Conservation (phyloP, 1,284 basidiomycete genomes). For the Irpex sp. region DNA sequence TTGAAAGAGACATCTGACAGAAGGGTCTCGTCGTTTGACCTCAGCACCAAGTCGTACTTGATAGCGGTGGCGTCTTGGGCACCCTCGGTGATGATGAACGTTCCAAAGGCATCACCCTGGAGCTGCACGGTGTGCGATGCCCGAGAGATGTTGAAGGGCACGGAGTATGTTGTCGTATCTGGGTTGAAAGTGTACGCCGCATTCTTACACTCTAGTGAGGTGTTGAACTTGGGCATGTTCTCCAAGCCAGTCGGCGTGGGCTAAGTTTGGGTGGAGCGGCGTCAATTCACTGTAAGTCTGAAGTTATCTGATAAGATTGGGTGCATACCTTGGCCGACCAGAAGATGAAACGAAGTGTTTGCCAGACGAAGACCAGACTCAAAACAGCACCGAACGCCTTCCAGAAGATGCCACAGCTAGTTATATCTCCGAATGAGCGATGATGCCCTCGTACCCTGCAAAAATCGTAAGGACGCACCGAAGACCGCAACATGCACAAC, state of each 20-base stretch:
- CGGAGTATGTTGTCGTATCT: constrained; percentile 30
- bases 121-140: constrained; percentile 10
- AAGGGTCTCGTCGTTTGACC: constrained; percentile 34
- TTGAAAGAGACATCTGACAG: constrained; percentile 32
- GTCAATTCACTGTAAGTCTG: background rate
- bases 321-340: constrained; percentile 44
- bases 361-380: constrained; percentile 36
- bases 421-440: background rate
- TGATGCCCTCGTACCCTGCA: background rate
- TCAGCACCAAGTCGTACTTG: constrained; percentile 43
- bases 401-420: constrained; percentile 49
- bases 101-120: constrained; percentile 43
- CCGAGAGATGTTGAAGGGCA: constrained; percentile 31
- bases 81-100: constrained; percentile 42
- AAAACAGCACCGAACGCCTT: constrained; percentile 49
- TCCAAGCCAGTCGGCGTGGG: constrained; percentile 45
- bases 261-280: constrained; percentile 22
- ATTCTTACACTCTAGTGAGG: constrained; percentile 42
- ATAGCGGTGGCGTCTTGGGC: constrained; percentile 34
- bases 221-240: constrained; percentile 48
- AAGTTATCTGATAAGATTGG: background rate
- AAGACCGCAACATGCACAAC: constrained; percentile 48
- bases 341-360: constrained; percentile 35
- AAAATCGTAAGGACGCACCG: constrained; percentile 33
- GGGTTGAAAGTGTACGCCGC: constrained; percentile 41